A percentile compares a stretch with the other conserved stretches of the same genome.
These are phyloP conservation scores for Nematocida parisii DNA, from an alignment of 371 early-diverging fungal species.

Conservation along the genomic window DNA sequence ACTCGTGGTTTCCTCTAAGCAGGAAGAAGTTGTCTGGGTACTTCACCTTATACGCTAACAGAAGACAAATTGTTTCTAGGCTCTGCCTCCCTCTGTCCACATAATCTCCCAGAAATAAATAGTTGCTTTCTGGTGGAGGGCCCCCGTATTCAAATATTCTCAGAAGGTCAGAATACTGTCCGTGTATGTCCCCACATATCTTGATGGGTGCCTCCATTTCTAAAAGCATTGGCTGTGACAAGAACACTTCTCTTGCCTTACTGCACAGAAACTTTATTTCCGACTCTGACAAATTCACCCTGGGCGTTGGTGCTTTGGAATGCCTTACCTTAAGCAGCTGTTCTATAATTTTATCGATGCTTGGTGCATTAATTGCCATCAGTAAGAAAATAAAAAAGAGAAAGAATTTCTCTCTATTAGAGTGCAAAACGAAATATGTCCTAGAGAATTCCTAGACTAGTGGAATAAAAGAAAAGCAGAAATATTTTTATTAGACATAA, in stretches of 20 bases:
- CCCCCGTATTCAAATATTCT: conserved; percentile 85
- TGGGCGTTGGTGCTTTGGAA: conserved; percentile 79
- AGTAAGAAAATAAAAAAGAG: conserved; percentile 10
- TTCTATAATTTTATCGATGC: conserved; percentile 68
- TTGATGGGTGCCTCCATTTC: conserved; percentile 88
- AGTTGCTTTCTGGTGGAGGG: conserved; percentile 80
- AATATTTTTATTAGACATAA: conserved; percentile 6
- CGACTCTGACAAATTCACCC: conserved; percentile 73
- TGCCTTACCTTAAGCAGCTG: conserved; percentile 76
- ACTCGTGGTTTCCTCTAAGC: conserved; percentile 88
- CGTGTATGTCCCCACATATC: conserved; percentile 91
- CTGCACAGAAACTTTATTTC: conserved; percentile 83
- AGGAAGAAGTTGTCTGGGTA: conserved; percentile 91
- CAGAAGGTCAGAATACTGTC: conserved; percentile 90
- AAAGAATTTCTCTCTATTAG: conserved; percentile 13
- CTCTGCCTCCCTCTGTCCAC: conserved; percentile 94
- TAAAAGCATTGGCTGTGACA: conserved; percentile 81
- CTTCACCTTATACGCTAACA: conserved; percentile 90
- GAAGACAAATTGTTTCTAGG: conserved; percentile 83
- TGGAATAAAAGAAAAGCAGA: not conserved
- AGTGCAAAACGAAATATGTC: not conserved
- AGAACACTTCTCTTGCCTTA: conserved; percentile 80
- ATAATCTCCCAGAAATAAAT: conserved; percentile 94
- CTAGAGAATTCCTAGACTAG: not conserved
- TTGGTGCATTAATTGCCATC: conserved; percentile 32